These are phyloP conservation scores for Clausena lansium DNA, from an alignment of 345 rosid species.

Conservation along the genomic window DNA sequence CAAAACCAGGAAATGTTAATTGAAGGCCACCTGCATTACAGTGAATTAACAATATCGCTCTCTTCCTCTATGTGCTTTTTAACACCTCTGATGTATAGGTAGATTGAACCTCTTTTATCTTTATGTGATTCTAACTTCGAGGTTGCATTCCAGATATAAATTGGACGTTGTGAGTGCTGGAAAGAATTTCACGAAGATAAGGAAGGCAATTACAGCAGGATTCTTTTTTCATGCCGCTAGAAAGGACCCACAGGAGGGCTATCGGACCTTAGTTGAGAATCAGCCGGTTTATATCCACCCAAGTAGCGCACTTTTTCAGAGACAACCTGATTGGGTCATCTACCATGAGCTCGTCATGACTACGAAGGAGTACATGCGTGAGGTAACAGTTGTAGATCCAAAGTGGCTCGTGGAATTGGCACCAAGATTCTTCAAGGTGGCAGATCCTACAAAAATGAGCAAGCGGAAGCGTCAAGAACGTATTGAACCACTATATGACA, in stretches of 20 bases:
- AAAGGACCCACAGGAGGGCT: conserved; percentile 89
- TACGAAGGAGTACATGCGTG: conserved; percentile 88
- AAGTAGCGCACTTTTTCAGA: conserved; percentile 85
- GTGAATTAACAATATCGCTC: not conserved
- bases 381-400: conserved; percentile 84
- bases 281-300: conserved; percentile 90
- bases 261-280: conserved; percentile 78
- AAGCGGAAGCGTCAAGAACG: conserved; percentile 90
- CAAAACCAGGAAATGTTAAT: not conserved
- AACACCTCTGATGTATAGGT: not conserved
- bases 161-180: conserved; percentile 81
- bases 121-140: not conserved
- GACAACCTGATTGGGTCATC: conserved; percentile 96
- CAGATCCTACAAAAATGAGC: conserved; percentile 87
- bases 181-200: conserved; percentile 65
- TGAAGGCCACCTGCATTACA: not conserved
- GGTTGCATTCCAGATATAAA: conserved; percentile 55
- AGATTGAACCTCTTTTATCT: not conserved
- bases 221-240: conserved; percentile 84
- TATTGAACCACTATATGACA: conserved; percentile 78
- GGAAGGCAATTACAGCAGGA: conserved; percentile 89
- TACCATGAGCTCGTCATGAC: conserved; percentile 95
- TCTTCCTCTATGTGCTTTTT: not conserved
- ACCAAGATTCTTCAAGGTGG: conserved; percentile 81
- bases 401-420: conserved; percentile 93